Percentiles rank a stretch among this genome's conserved stretches.
Evolutionary conservation across 495 filamentous ascomycete species (phyloP).

Genomic region (Zalerion maritima): DNA sequence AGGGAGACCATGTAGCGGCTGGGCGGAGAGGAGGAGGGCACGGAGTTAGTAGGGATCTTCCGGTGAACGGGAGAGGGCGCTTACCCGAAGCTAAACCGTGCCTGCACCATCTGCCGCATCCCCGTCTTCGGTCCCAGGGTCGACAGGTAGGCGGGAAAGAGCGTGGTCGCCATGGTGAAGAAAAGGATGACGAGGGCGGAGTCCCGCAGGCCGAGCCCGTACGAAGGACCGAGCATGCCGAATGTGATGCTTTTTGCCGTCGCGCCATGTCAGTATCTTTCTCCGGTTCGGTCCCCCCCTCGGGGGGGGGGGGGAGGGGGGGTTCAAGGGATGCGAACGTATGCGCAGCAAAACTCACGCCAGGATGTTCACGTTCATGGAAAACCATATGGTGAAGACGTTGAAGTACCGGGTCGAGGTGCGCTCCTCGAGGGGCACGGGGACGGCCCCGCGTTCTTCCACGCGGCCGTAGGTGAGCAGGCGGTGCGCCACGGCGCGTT

Average conservation of each 20-base stretch:
- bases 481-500: too few species aligned
- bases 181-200: slow-evolving; percentile 37
- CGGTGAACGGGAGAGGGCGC: slow-evolving; percentile 1
- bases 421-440: slow-evolving; percentile 36
- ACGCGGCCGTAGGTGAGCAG: slow-evolving; percentile 18
- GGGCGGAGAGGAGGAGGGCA: not conserved
- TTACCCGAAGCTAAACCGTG: slow-evolving; percentile 37
- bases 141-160: slow-evolving; percentile 34
- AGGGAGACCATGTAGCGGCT: slow-evolving; percentile 27
- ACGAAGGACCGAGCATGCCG: slow-evolving; percentile 38
- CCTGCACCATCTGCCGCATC: slow-evolving; percentile 41
- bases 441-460: slow-evolving; percentile 34
- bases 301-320: too few species aligned
- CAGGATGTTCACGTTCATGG: slow-evolving; percentile 27
- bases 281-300: too few species aligned
- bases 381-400: slow-evolving; percentile 32
- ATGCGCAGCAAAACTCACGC: slow-evolving; percentile 22
- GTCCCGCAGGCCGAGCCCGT: slow-evolving; percentile 32
- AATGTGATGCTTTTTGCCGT: slow-evolving; percentile 39
- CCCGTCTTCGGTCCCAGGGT: slow-evolving; percentile 36
- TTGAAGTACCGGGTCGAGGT: slow-evolving; percentile 31
- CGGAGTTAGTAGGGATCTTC: not conserved
- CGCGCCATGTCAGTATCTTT: too few species aligned
- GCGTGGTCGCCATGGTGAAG: slow-evolving; percentile 34
- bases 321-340: too few species aligned